Percentiles rank a stretch among this genome's conserved stretches.
These are phyloP conservation scores for Hemerocallis citrina DNA, from an alignment of 106 monocot species.

Conservation along the genomic window DNA sequence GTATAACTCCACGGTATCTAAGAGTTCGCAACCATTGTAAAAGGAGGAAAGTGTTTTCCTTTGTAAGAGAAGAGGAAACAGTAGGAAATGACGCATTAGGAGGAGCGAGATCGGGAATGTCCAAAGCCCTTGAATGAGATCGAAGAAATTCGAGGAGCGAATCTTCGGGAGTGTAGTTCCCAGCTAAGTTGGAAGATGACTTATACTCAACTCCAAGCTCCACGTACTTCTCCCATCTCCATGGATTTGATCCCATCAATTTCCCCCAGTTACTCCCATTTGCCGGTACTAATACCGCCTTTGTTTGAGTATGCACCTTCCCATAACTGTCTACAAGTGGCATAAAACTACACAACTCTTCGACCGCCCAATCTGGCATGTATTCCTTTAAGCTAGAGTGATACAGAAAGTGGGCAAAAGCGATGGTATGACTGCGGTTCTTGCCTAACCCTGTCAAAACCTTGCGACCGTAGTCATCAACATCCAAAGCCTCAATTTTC, in stretches of 20 bases:
- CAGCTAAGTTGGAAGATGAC: conserved; percentile 14
- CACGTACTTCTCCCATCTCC: conserved; percentile 29
- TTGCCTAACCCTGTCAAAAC: conserved; percentile 12
- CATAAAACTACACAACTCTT: conserved; percentile 14
- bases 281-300: conserved; percentile 32
- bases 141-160: conserved; percentile 27
- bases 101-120: conserved; percentile 33
- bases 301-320: neutral
- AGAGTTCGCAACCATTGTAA: conserved; percentile 36
- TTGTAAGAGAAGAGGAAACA: conserved; percentile 23
- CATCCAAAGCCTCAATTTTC: conserved; percentile 5
- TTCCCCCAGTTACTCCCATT: conserved; percentile 45
- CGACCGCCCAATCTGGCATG: conserved; percentile 1
- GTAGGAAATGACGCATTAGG: conserved; percentile 31
- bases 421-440: conserved; percentile 15
- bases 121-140: conserved; percentile 12
- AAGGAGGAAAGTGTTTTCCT: conserved; percentile 29
- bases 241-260: conserved; percentile 50
- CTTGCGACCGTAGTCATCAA: conserved; percentile 3
- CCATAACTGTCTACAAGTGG: conserved; percentile 56
- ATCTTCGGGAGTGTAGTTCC: conserved; percentile 18
- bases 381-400: conserved; percentile 15
- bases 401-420: conserved; percentile 43
- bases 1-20: neutral
- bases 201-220: conserved; percentile 40